Evolutionary conservation across 306 rosid genomes (phyloP), one percentile per base, ranked within the genome.

Genomic region (Oxytropis ochrocephala): DNA sequence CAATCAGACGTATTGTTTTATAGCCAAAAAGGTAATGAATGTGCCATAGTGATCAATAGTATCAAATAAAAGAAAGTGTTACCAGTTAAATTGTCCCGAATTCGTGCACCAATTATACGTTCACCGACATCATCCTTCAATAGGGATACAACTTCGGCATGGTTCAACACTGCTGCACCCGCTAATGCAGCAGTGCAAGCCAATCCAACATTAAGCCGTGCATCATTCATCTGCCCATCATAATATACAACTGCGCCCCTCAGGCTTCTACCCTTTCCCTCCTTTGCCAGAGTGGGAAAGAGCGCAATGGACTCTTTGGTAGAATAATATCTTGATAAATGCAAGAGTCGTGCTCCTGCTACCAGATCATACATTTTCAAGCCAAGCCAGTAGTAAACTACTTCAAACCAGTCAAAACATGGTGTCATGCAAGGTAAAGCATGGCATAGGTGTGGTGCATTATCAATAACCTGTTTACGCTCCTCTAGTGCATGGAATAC

Each of bases 351-450:
- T 43, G 78, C 72, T 73, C 92, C 98, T 29, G 98, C 95, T 27
- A 92, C 96, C 82, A 92, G 69, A 88, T 92, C 98, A 6, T 92
- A 89, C 88, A 89, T 69, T 81, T 92, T 92, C 95, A 92, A 82
- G 77, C 98, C 98, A 46, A 46, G 47, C 98, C 98, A 92, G 76
- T 68, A 92, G 83, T 92, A 92, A n/a, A 92, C 83, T 12, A 79
- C 89, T 68, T 92, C 98, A 73, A 92, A 89, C 96, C 95, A 92
- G 71, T 81, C 81, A 79, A 86, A 87, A 80, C 98, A 92, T 5
- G 98, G 98, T 8, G 96, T 92, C 98, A 92, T 92, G 74, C 98
- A 92, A 10, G 98, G 96, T 78, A 92, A 80, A 73, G 96, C 88
- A 77, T 92, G 89, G 75, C 98, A 92, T 66, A 92, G 87, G 84